Conservation (phyloP, 176 grass and related monocot species). For the Juncus inflexus region DNA sequence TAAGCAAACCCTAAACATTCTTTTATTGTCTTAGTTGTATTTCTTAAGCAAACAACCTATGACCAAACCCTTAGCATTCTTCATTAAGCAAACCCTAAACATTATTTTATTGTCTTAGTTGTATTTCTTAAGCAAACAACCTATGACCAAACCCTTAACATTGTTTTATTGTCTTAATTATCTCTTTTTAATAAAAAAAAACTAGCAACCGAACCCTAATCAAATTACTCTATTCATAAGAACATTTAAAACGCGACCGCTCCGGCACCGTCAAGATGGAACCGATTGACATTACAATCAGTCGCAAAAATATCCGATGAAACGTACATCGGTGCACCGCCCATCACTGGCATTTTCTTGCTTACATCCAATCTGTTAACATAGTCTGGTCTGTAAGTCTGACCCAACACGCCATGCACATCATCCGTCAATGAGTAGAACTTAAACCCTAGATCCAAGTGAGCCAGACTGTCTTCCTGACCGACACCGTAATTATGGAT, state of each 20-base stretch:
- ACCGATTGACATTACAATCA: conserved; percentile 33
- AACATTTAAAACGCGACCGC: neutral
- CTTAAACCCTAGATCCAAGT: conserved; percentile 46
- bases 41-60: conserved; percentile 19
- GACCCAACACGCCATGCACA: conserved; percentile 49
- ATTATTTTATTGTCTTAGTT: neutral
- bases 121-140: neutral
- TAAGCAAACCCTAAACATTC: neutral
- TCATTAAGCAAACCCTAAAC: too few species aligned
- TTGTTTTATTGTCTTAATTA: neutral
- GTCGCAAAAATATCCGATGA: conserved; percentile 37
- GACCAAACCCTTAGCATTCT: conserved; percentile 8
- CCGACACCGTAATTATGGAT: conserved; percentile 39
- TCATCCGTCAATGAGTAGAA: conserved; percentile 40
- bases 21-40: neutral
- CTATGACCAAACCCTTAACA: neutral
- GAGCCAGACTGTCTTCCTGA: conserved; percentile 37
- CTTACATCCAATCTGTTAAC: conserved; percentile 36
- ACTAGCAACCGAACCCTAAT: conserved; percentile 28
- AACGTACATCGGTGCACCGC: conserved; percentile 31
- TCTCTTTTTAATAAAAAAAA: conserved; percentile 4
- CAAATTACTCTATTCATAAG: too few species aligned
- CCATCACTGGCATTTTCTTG: conserved; percentile 50
- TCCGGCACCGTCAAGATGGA: neutral
- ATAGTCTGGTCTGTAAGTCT: conserved; percentile 46